These are phyloP conservation scores for Bjerkandera adusta DNA, from an alignment of 1,284 basidiomycete species.

Conservation along the genomic window DNA sequence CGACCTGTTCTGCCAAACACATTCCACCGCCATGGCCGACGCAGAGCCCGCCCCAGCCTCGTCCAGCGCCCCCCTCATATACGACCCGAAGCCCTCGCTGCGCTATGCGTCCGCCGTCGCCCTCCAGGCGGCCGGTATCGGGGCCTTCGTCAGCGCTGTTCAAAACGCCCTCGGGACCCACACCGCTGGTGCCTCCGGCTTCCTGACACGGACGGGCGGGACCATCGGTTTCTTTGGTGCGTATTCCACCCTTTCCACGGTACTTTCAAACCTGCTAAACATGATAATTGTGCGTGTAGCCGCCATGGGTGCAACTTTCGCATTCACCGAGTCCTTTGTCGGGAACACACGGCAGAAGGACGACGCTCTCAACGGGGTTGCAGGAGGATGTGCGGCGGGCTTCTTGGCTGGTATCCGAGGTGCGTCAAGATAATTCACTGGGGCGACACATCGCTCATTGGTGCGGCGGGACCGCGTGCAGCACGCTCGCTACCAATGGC, in stretches of 20 bases:
- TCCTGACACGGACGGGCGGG: constrained; percentile 76
- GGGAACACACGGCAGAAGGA: constrained; percentile 83
- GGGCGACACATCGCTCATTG: too few species aligned
- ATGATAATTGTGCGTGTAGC: constrained; percentile 42
- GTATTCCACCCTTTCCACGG: constrained; percentile 23
- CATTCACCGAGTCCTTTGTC: constrained; percentile 76
- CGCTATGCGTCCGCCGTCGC: constrained; percentile 61
- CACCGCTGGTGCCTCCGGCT: constrained; percentile 83
- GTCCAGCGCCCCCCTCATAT: constrained; percentile 28
- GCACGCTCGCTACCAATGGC: constrained; percentile 86
- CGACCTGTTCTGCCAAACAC: too few species aligned
- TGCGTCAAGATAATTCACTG: too few species aligned
- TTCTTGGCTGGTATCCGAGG: constrained; percentile 86
- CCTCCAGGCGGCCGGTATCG: constrained; percentile 71
- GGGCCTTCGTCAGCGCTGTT: constrained; percentile 75
- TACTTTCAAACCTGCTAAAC: constrained; percentile 11
- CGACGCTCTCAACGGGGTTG: constrained; percentile 83
- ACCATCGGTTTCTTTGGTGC: constrained; percentile 83
- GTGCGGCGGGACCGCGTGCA: constrained; percentile 30
- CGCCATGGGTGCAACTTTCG: constrained; percentile 89
- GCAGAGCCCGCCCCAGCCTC: constrained; percentile 11
- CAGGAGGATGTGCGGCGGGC: constrained; percentile 91
- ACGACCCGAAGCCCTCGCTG: constrained; percentile 57
- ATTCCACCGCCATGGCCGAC: constrained; percentile 25
- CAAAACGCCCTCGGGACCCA: constrained; percentile 86